phyloP scores from a whole-genome alignment of 768 basidiomycete genomes.

The Auriscalpium microsporum region DNA sequence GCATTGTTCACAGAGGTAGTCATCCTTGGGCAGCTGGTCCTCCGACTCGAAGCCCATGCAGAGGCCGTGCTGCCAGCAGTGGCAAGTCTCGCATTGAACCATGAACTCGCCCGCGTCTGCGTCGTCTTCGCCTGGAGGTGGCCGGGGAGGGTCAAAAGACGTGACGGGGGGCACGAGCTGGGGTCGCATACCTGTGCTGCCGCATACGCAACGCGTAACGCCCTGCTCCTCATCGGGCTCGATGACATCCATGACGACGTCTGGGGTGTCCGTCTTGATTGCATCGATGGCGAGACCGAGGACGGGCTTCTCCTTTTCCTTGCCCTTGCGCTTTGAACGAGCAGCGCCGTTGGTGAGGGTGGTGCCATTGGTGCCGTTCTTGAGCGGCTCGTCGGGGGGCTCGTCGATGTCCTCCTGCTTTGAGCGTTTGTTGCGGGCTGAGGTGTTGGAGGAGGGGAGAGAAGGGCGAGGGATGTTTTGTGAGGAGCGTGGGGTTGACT shows the following conservation, averaged over 20 bases:
- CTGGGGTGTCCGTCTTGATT: conserved; percentile 20
- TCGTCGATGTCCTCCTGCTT: conserved; percentile 75
- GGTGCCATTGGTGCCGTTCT: conserved; percentile 28
- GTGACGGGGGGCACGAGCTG: conserved; percentile 5
- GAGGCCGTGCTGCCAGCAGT: conserved; percentile 95
- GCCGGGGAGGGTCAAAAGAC: conserved; percentile 18
- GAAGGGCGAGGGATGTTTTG: conserved; percentile 19
- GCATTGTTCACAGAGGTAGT: conserved; percentile 94
- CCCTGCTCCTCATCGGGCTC: conserved; percentile 48
- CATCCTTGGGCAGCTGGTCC: conserved; percentile 60
- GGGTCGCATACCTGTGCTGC: conserved; percentile 55
- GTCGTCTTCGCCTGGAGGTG: conserved; percentile 49
- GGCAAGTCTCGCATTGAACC: conserved; percentile 96
- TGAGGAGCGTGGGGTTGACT: conserved; percentile 26
- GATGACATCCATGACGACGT: conserved; percentile 26
- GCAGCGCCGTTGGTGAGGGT: conserved; percentile 26
- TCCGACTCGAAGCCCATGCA: conserved; percentile 91
- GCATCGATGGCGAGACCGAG: conserved; percentile 21
- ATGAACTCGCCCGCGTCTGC: conserved; percentile 89
- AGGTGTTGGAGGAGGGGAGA: conserved; percentile 19
- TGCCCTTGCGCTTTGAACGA: conserved; percentile 55
- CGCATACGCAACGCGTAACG: conserved; percentile 80
- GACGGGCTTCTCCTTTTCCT: conserved; percentile 44
- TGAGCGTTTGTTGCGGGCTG: conserved; percentile 43
- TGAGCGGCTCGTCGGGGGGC: conserved; percentile 42